Base-by-base conservation (phyloP, 345 rosid species). In the Salix caprea region DNA sequence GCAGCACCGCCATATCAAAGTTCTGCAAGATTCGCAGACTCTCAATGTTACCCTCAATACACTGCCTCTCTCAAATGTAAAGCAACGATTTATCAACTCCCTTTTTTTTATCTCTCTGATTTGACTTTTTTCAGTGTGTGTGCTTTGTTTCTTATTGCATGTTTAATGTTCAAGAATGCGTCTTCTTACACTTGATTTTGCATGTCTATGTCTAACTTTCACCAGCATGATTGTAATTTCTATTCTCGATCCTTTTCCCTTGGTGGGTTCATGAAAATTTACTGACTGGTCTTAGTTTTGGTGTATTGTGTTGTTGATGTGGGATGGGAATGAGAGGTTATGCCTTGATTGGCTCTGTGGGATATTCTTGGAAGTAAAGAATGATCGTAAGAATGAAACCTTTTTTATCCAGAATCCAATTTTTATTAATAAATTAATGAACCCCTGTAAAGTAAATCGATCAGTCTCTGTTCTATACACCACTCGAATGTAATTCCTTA, bases 51-150 rank as follows among this genome's bases (percentile, higher is more conserved):
- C 81, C 86, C 85, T 60, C 91, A 94, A 62, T 93, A 94, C 80
- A 78, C 97, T 7, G 94, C 97, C 67, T 91, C 97, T 67, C 97
- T 94, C 81, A 93, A 89, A 85, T 93, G 99, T 91, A 85, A 82
- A 78, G 71, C 54, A 56, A n/a, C 26, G 37, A 34, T 4, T 34
- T 5, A 34, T 34, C 37, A 56, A 0, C 34, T 18, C 30, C 15
- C 21, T 66, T 24, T 11, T 5, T 19, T 24, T 10, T n/a, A 19
- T 39, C 26, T 13, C 23, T n/a, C 19, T n/a, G 32, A 24, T 19
- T 19, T 66, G 34, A 4, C 19, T 4, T 10, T 30, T n/a, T 7
- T 65, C 21, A 1, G 28, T 21, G 9, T 26, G 36, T 39, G 32
- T 0, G 26, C 12, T 54, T 36, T 30, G 1, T 1, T 21, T 26